These are phyloP conservation scores for Citrus unshiu DNA, from an alignment of 345 rosid genomes.

Conservation along the genomic window DNA sequence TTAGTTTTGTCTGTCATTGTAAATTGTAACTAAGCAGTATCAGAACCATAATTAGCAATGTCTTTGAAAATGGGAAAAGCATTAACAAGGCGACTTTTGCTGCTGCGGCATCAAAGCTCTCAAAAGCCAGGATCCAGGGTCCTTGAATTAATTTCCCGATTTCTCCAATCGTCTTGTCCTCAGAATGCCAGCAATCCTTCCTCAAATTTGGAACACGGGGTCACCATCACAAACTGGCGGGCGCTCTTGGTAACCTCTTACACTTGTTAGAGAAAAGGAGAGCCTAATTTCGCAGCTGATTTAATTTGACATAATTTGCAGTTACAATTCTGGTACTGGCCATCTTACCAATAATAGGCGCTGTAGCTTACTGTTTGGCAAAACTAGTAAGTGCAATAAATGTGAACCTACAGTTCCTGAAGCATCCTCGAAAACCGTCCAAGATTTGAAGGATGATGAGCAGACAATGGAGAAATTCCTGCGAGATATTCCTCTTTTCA, in stretches of 20 bases:
- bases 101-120: background rate
- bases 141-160: background rate
- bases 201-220: background rate
- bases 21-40: background rate
- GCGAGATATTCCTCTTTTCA: background rate
- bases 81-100: background rate
- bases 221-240: background rate
- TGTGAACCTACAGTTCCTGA: background rate
- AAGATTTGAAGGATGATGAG: background rate
- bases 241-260: background rate
- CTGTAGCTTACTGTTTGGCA: background rate
- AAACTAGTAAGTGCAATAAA: background rate
- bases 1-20: background rate
- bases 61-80: background rate
- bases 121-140: background rate
- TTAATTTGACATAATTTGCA: background rate
- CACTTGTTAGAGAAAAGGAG: background rate
- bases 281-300: background rate
- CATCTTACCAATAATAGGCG: background rate
- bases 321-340: background rate
- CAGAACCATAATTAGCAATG: background rate
- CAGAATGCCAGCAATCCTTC: background rate
- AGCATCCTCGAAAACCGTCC: background rate
- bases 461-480: conserved; percentile 5
- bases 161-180: background rate